Evolutionary conservation across 2,329 filamentous ascomycete genomes (phyloP), one percentile per base, ranked within the genome.

Genomic region (Paecilomyces sp.): DNA sequence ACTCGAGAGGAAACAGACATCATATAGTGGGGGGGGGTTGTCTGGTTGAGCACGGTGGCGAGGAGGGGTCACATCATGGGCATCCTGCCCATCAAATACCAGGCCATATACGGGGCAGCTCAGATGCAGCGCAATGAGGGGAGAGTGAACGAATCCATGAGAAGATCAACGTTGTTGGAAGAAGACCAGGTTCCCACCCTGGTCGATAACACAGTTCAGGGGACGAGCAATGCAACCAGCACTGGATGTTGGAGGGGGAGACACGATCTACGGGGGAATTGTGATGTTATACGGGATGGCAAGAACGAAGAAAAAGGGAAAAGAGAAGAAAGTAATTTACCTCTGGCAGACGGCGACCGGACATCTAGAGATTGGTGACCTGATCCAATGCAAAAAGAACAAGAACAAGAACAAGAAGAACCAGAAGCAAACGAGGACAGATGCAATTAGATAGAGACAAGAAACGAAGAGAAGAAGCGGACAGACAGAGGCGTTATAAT

Each of bases 361-460:
- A 47, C 41, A 47, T 47, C 41, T 47, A 47, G 41, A 22, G 31
- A 33, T 33, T 33, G 31, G 2, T 33, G 31, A 33, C 31, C 31
- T 3, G 31, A 33, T 12, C 6, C 31, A 33, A 33, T 9, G 31
- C 31, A 33, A 33, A 33, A 33, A 3, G 31, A 33, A 33, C 6
- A 33, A 22, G 60, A 62, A 22, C 60, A 63, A 59, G 71, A 71
- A 53, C 63, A 66, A 11, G 74, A 70, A 56, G 67, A 70, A 34
- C 62, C 36, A 41, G 65, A 6, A 66, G 72, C 28, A 72, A 63
- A 22, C 65, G 68, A 6, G 71, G 74, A 34, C 71, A 72, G 53
- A 75, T 71, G 36, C 25, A 28, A 28, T 28, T 28, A 28, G 25
- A 28, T 28, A 28, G 25, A 4, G 25, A 28, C 25, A 41, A 41